Base-by-base conservation (phyloP, 169 alveolate genomes). In the Cryptosporidium sp. region DNA sequence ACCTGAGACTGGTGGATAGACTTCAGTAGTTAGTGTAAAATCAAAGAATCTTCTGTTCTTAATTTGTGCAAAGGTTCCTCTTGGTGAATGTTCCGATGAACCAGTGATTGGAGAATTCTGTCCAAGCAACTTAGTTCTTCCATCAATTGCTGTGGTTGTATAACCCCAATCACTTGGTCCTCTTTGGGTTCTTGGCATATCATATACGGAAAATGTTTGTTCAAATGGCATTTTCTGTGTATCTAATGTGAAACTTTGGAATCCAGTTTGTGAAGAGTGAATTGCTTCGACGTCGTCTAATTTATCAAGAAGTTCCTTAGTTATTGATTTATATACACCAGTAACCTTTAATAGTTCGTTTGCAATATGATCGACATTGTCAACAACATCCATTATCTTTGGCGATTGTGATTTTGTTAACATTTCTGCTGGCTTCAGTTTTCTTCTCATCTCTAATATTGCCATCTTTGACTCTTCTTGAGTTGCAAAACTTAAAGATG, bases 121-220 rank as follows among this genome's bases (percentile, higher is more conserved):
- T 9, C 96, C 98, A 48, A 96, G 73, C 51, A 94, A 85, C 60
- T 92, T 92, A 37, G 84, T 65, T 52, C 93, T 94, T 16, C 97
- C 97, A 12, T 93, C 91, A 52, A 96, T 87, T 53, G 95, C 95
- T 37, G 96, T 73, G 52, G 94, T 93, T 37, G 97, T 91, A 71
- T 95, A 96, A 67, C 97, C 97, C 98, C 98, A 96, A 48, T 84
- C 85, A 75, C 95, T 92, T 44, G 95, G 95, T 7, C 94, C 94
- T 58, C 95, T 93, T 33, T 85, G 94, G 52, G 94, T 94, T 71
- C 94, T 92, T 33, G 93, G 89, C 58, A 95, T 91, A 87, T 96
- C 97, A 70, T 94, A 91, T 8, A 94, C 94, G 31, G 71, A 87
- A 85, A 96, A 96, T 48, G 95, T 92, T 29, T 94, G 91, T 51